Base-by-base conservation (phyloP, 2,329 filamentous ascomycete genomes). In the Penicillium verrucosum region DNA sequence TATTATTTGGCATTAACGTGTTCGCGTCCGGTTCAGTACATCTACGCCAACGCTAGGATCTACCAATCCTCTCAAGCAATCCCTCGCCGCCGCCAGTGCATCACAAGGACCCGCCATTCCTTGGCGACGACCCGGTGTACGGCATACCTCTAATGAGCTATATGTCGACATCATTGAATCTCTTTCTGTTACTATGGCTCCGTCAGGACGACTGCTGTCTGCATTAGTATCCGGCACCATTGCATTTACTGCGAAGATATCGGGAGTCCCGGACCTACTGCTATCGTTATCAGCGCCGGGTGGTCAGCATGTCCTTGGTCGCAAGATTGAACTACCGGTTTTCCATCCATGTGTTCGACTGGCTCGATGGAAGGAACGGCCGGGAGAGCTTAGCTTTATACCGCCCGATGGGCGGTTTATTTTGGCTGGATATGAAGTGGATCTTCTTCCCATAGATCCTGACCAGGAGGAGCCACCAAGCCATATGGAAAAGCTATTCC, bases 131-230 rank as follows among this genome's bases (percentile, higher is more conserved):
- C 86, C 90, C 38, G 96, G 96, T 68, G 94, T 99, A 51, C 84
- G 92, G 16, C 94, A 99, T 73, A 97, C 93, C 4, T 96, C 90
- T 54, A 99, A 97, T 75, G 94, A 99, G 74, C 82, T 99, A 64
- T 97, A 97, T 72, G 93, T 96, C 56, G 94, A 99, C 72, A 86
- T 99, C 12, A 86, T 99, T 59, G 94, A 99, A 77, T 91, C 90
- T 1, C 80, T 99, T 0, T 85, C 87, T 1, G 90, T 97, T 40
- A 96, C 89, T 0, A 82, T 97, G 41, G 92, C 94, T 0, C 94
- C 94, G 0, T 97, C 92, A 0, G 94, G 94, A 5, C 83, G 92
- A 14, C 88, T 93, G 1, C 81, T 99, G 23, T 87, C 90, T 8
- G 93, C 94, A 3, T 88, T 96, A 62, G 89, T 91, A 14, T 89